Evolutionary conservation across 768 basidiomycete species (phyloP), one percentile per base, ranked within the genome.

Genomic region (Chiua virens): DNA sequence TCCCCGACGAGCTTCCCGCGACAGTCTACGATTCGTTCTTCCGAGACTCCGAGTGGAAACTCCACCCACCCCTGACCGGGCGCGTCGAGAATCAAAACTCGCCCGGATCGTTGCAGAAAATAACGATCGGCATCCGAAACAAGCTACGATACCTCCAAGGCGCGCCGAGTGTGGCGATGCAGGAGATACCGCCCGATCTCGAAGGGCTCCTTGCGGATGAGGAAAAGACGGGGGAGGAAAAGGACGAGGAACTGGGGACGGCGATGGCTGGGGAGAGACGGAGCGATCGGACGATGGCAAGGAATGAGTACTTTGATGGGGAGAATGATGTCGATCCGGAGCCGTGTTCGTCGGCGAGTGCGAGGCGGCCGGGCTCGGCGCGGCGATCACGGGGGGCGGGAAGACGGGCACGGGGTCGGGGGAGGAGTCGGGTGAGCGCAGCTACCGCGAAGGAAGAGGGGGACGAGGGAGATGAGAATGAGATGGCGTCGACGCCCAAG

Each of bases 91-190:
- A 99, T 69, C 85, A 89, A 63, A 99, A 99, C 64, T 85, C 91
- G 0, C 74, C 86, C 0, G 81, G 85, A 4, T 86, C 85, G 3
- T 71, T 99, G 27, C 92, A 97, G 65, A 83, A 86, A 41, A 95
- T 98, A 58, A 85, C 89, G n/a, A 77, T 89, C 51, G 85, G 79
- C 54, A 86, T 95, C 41, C 82, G 87, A 23, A 92, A 87, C 61
- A 94, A 96, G 68, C 73, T 99, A 39, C 79, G 96, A 27, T 98
- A 93, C 67, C 75, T 98, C 14, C 88, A 94, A 54, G 94, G 95
- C 28, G 97, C 96, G 37, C 96, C 96, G n/a, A 93, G 91, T 64
- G 92, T 98, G 10, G 85, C 85, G 57, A 89, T 98, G 90, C 90
- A 93, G 62, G 93, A 98, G 70, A 91, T 98, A 23, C 96, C 97